phyloP scores from a whole-genome alignment of 2,329 filamentous ascomycete species.

The Dactylella cylindrospora region DNA sequence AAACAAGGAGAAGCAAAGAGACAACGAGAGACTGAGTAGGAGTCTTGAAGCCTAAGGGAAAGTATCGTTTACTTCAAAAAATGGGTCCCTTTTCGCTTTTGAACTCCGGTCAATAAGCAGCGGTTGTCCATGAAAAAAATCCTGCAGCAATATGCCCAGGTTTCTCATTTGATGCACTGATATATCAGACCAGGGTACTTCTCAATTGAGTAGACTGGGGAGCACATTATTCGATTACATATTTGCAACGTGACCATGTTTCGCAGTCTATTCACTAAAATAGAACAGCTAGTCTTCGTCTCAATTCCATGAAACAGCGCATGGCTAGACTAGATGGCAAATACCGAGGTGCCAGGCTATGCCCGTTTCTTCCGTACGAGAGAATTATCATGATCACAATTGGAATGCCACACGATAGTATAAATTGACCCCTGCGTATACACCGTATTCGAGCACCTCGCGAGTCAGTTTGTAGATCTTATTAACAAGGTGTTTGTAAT shows the following conservation, averaged over 20 bases:
- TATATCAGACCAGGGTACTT: conserved; percentile 5
- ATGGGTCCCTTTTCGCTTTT: conserved; percentile 37
- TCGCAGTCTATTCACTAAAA: conserved; percentile 23
- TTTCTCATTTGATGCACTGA: neutral
- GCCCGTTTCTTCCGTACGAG: conserved; percentile 20
- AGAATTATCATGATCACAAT: conserved; percentile 32
- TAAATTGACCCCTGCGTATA: conserved; percentile 13
- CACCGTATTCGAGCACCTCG: conserved; percentile 7
- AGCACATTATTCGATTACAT: conserved; percentile 20
- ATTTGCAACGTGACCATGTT: conserved; percentile 27
- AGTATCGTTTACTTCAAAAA: conserved; percentile 19
- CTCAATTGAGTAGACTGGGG: conserved; percentile 9
- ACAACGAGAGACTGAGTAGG: conserved; percentile 44
- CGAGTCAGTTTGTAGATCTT: conserved; percentile 38
- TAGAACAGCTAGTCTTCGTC: conserved; percentile 28
- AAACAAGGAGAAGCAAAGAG: conserved; percentile 23
- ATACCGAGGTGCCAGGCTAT: conserved; percentile 21
- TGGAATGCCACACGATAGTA: conserved; percentile 20
- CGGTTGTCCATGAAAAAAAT: too few relatives aligned
- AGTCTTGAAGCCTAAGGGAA: conserved; percentile 33
- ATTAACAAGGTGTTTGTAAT: too few relatives aligned
- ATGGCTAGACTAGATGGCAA: conserved; percentile 14
- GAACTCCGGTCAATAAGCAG: conserved; percentile 23
- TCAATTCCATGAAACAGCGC: conserved; percentile 35
- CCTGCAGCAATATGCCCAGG: too few relatives aligned